These are phyloP conservation scores for Lenwebbia sp. DNA, from an alignment of 345 rosid species.

Conservation along the genomic window DNA sequence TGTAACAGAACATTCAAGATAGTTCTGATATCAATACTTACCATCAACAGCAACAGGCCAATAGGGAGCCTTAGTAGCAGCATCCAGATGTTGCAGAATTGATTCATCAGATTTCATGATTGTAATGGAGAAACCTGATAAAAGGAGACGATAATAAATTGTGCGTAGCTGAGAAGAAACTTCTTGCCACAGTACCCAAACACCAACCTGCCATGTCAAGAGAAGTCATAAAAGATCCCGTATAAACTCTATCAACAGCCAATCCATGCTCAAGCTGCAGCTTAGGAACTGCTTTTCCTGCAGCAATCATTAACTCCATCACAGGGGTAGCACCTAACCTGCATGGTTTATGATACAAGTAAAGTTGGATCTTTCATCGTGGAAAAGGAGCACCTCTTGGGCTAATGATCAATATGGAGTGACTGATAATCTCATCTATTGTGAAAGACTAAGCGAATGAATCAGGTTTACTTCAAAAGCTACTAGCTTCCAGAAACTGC, in stretches of 20 bases:
- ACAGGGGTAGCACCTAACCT: constrained; percentile 89
- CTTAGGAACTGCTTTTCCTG: constrained; percentile 84
- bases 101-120: constrained; percentile 81
- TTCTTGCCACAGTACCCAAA: not conserved
- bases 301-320: constrained; percentile 94
- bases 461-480: not conserved
- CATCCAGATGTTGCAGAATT: constrained; percentile 66
- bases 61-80: constrained; percentile 86
- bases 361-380: not conserved
- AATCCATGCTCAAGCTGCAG: constrained; percentile 92
- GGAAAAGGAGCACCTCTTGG: not conserved
- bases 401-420: not conserved
- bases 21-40: not conserved
- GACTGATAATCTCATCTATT: not conserved
- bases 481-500: not conserved
- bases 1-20: not conserved
- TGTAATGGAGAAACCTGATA: constrained; percentile 82
- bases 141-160: not conserved
- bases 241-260: constrained; percentile 95
- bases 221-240: constrained; percentile 96
- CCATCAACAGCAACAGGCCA: constrained; percentile 83
- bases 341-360: constrained; percentile 5
- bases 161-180: not conserved
- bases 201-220: constrained; percentile 96
- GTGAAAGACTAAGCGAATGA: not conserved